Conservation (phyloP, 805 yeast genomes). For the Kodamaea sagamina region DNA sequence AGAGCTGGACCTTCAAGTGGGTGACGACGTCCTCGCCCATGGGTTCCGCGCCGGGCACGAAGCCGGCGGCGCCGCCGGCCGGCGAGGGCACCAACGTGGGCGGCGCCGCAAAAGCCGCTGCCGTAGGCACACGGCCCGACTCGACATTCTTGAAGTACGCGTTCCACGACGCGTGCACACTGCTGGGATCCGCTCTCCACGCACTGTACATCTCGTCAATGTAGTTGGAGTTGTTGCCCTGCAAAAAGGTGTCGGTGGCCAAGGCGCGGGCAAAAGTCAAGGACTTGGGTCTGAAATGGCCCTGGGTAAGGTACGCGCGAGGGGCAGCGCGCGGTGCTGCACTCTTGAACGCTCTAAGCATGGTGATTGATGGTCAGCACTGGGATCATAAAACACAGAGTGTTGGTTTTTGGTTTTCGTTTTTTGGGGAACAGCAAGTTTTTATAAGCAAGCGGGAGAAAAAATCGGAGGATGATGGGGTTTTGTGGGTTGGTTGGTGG, state of each 20-base stretch:
- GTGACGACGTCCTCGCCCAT: conserved; percentile 67
- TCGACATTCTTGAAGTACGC: conserved; percentile 93
- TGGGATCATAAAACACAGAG: conserved; percentile 7
- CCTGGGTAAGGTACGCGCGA: conserved; percentile 35
- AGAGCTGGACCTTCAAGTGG: conserved; percentile 92
- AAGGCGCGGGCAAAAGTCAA: conserved; percentile 14
- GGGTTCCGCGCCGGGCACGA: conserved; percentile 55
- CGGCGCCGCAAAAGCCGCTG: conserved; percentile 84
- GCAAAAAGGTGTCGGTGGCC: conserved; percentile 73
- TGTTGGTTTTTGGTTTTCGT: conserved; percentile 2
- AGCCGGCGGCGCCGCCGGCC: conserved; percentile 66
- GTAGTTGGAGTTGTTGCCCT: conserved; percentile 83
- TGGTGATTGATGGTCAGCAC: conserved; percentile 15
- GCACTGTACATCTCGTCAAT: conserved; percentile 97
- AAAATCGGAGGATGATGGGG: neutral
- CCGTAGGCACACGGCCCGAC: conserved; percentile 64
- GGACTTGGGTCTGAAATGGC: conserved; percentile 22
- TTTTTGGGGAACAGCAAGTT: conserved; percentile 2
- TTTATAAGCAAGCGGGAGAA: conserved; percentile 2
- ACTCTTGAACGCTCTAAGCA: conserved; percentile 47
- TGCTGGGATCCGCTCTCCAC: conserved; percentile 85
- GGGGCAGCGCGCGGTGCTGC: conserved; percentile 37
- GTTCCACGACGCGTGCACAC: conserved; percentile 96
- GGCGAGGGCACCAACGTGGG: conserved; percentile 86
- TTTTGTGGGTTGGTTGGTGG: neutral